Percentiles rank a stretch among this genome's conserved stretches.
Evolutionary conservation across 2,329 filamentous ascomycete genomes (phyloP).

Genomic region (Aspergillus sp.): DNA sequence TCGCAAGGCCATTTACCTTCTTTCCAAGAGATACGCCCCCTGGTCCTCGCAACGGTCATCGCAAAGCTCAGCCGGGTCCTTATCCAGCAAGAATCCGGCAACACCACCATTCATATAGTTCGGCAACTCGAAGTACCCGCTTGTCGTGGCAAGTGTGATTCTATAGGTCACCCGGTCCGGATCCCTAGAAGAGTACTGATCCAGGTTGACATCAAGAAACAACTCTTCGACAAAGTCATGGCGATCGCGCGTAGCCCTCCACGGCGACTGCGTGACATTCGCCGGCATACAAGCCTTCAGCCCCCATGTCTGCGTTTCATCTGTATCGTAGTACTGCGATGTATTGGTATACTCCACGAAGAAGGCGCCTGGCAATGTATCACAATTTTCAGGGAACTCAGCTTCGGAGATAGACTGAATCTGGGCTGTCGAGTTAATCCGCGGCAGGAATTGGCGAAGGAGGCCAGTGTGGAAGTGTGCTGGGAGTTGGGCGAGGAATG

Average conservation of each 20-base stretch:
- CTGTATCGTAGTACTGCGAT: neutral
- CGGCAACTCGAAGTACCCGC: slow-evolving; percentile 35
- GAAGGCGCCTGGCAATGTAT: slow-evolving; percentile 17
- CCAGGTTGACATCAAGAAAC: slow-evolving; percentile 25
- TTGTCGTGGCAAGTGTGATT: slow-evolving; percentile 29
- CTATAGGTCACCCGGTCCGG: slow-evolving; percentile 11
- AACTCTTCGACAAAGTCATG: slow-evolving; percentile 32
- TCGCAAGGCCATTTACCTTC: neutral
- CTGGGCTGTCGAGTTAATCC: slow-evolving; percentile 28
- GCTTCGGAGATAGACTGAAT: slow-evolving; percentile 15
- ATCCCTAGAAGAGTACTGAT: neutral
- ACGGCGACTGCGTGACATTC: slow-evolving; percentile 23
- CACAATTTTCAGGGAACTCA: slow-evolving; percentile 24
- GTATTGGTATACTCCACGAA: slow-evolving; percentile 18
- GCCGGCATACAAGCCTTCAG: slow-evolving; percentile 30
- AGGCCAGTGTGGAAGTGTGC: slow-evolving; percentile 26
- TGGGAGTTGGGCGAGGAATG: slow-evolving; percentile 26
- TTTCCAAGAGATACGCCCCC: neutral
- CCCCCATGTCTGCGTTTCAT: slow-evolving; percentile 9
- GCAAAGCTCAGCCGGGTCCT: slow-evolving; percentile 8
- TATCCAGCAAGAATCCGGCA: slow-evolving; percentile 19
- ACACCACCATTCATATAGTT: slow-evolving; percentile 27
- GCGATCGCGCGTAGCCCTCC: slow-evolving; percentile 24
- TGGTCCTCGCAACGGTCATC: neutral
- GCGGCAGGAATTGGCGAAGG: slow-evolving; percentile 28